Conservation (phyloP, 75 land plant genomes). For the Pinus tabuliformis region DNA sequence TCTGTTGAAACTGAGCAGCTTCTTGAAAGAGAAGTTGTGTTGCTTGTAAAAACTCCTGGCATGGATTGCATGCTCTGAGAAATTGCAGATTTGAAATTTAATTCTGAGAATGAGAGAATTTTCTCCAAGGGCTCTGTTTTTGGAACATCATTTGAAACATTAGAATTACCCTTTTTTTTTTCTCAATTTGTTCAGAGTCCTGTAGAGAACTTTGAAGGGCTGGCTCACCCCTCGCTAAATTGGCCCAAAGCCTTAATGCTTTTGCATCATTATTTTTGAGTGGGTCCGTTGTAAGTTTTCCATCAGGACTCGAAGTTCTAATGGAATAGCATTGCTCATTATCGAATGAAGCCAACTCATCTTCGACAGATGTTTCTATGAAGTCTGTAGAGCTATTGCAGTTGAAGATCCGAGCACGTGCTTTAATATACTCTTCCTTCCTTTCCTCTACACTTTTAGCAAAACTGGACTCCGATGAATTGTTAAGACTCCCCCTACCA, state of each 20-base stretch:
- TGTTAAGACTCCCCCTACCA: too few species aligned
- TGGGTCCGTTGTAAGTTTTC: too few species aligned
- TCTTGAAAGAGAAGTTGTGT: slow-evolving; percentile 2
- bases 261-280: too few species aligned
- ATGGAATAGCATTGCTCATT: too few species aligned
- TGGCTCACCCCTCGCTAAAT: slow-evolving; percentile 51
- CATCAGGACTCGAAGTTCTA: too few species aligned
- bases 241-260: slow-evolving; percentile 77
- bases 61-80: slow-evolving; percentile 7
- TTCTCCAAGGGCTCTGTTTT: not conserved
- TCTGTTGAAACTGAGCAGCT: slow-evolving; percentile 2
- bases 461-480: too few species aligned
- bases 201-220: slow-evolving; percentile 13
- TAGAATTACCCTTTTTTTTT: slow-evolving; percentile 10
- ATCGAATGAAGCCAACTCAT: too few species aligned
- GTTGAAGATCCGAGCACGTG: too few species aligned
- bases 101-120: slow-evolving; percentile 5
- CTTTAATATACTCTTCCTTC: too few species aligned
- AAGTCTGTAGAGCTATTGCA: too few species aligned
- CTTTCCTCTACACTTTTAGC: too few species aligned
- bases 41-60: not conserved
- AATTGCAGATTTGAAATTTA: slow-evolving; percentile 3
- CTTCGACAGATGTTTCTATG: too few species aligned
- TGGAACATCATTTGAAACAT: not conserved
- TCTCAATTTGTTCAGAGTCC: not conserved